A percentile compares a stretch with the other conserved stretches of the same genome.
Conservation (phyloP, 768 basidiomycete species). For the Rubroboletus satanas region DNA sequence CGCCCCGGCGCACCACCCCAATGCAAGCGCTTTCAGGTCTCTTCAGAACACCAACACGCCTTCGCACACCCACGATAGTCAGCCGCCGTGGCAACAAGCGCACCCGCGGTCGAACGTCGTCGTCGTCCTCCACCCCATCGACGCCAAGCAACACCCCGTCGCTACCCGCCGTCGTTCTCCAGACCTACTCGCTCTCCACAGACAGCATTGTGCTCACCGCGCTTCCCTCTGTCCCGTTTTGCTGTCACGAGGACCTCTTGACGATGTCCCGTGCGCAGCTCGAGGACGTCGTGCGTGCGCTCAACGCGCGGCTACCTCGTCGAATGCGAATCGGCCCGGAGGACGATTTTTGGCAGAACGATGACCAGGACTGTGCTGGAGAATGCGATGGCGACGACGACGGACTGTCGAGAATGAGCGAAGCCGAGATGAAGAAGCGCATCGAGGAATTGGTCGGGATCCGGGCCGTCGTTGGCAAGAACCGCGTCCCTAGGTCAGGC, state of each 20-base stretch:
- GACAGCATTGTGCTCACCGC: slow-evolving; percentile 63
- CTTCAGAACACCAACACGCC: slow-evolving; percentile 23
- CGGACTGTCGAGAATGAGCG: slow-evolving; percentile 29
- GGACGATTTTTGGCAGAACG: slow-evolving; percentile 23
- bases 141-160: slow-evolving; percentile 2
- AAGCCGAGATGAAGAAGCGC: slow-evolving; percentile 45
- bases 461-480: slow-evolving; percentile 30
- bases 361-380: neutral
- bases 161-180: slow-evolving; percentile 49
- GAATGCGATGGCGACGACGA: slow-evolving; percentile 2
- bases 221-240: slow-evolving; percentile 57
- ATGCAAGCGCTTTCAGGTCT: slow-evolving; percentile 17
- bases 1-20: slow-evolving; percentile 11
- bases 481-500: slow-evolving; percentile 18
- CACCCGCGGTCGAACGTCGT: slow-evolving; percentile 8
- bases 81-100: slow-evolving; percentile 23
- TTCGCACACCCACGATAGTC: slow-evolving; percentile 18
- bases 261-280: slow-evolving; percentile 57
- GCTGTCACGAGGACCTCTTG: slow-evolving; percentile 70
- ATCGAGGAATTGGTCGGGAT: slow-evolving; percentile 66
- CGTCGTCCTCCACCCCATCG: slow-evolving; percentile 6
- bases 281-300: slow-evolving; percentile 44
- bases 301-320: slow-evolving; percentile 57
- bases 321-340: slow-evolving; percentile 46
- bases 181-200: slow-evolving; percentile 47